Conservation (phyloP, 192 early-diverging fungal genomes). For the Gigaspora rosea region DNA sequence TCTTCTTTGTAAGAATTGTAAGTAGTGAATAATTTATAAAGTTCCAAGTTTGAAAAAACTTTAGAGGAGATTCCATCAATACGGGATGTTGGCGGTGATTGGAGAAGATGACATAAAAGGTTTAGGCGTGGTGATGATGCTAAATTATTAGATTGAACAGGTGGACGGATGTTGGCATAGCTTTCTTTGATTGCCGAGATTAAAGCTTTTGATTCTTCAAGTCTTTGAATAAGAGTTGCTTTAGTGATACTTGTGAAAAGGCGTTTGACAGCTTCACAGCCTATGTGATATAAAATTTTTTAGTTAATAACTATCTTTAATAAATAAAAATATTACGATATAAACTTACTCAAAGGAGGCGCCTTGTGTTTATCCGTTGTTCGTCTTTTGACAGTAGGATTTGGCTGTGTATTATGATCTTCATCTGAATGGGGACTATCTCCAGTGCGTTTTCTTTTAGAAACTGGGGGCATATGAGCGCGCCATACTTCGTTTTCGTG, state of each 20-base stretch:
- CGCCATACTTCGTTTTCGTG: constrained; percentile 2
- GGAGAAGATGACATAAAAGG: constrained; percentile 30
- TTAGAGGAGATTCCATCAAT: constrained; percentile 34
- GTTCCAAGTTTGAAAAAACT: constrained; percentile 35
- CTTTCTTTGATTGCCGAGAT: constrained; percentile 25
- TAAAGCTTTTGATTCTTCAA: constrained; percentile 31
- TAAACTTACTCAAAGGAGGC: constrained; percentile 28
- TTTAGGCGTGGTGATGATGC: constrained; percentile 23
- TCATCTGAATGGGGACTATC: constrained; percentile 21
- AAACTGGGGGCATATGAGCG: neutral
- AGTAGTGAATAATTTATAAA: constrained; percentile 33
- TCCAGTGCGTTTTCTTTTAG: constrained; percentile 15
- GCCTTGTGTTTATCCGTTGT: constrained; percentile 32
- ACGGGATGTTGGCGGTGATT: constrained; percentile 33
- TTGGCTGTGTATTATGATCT: constrained; percentile 13
- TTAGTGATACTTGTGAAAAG: constrained; percentile 28
- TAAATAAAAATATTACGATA: neutral
- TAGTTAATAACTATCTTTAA: neutral
- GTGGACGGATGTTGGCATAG: constrained; percentile 5
- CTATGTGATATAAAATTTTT: neutral
- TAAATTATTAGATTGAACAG: neutral
- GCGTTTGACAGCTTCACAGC: constrained; percentile 32
- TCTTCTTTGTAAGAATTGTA: constrained; percentile 34
- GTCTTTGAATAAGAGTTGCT: constrained; percentile 27
- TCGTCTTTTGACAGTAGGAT: constrained; percentile 7